Conservation (phyloP, 1,284 basidiomycete genomes). For the Chalciporus sp. region DNA sequence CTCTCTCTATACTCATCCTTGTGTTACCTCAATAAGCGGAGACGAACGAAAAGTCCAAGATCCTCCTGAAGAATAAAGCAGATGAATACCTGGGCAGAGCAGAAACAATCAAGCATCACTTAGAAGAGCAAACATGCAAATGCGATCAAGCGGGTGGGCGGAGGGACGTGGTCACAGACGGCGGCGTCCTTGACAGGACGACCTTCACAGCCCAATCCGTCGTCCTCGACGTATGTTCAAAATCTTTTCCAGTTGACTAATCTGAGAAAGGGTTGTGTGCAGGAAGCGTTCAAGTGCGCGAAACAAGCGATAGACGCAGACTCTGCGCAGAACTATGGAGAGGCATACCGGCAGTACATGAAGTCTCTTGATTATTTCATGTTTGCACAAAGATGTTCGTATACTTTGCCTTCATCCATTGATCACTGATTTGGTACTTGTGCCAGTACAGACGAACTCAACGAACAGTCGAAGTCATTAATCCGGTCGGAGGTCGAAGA, state of each 20-base stretch:
- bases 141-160: not conserved
- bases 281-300: slow-evolving; percentile 94
- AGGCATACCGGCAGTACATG: slow-evolving; percentile 93
- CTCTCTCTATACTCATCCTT: slow-evolving; percentile 31
- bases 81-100: slow-evolving; percentile 91
- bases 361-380: slow-evolving; percentile 98
- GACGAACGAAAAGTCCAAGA: slow-evolving; percentile 64
- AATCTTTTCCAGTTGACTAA: not conserved
- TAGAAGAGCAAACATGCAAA: slow-evolving; percentile 30
- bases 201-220: slow-evolving; percentile 16
- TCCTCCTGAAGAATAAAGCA: slow-evolving; percentile 86
- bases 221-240: slow-evolving; percentile 23
- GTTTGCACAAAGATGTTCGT: slow-evolving; percentile 68
- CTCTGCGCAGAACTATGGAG: slow-evolving; percentile 87
- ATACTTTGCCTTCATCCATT: not conserved
- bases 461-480: slow-evolving; percentile 75
- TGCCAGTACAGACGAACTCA: slow-evolving; percentile 14
- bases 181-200: not conserved
- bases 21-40: slow-evolving; percentile 8
- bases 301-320: slow-evolving; percentile 95
- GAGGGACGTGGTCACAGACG: not conserved
- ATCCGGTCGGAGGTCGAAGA: slow-evolving; percentile 90
- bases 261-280: not conserved
- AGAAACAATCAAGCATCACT: slow-evolving; percentile 86
- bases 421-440: slow-evolving; percentile 2